A percentile compares a stretch with the other conserved stretches of the same genome.
Evolutionary conservation across 352 stramenopile genomes (phyloP).

Genomic region (Blastocystis sp.): DNA sequence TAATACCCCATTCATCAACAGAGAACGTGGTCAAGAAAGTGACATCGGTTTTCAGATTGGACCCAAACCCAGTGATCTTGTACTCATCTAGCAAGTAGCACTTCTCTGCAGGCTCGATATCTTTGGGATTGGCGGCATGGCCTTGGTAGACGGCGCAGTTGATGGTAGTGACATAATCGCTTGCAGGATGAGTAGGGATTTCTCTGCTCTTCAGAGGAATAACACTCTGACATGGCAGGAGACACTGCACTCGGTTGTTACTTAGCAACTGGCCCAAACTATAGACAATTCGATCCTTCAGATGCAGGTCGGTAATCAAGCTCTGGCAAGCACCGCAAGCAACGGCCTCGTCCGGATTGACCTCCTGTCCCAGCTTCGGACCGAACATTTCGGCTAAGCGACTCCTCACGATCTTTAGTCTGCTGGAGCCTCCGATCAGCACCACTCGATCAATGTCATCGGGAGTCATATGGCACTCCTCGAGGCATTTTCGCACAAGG

Average conservation of each 20-base stretch:
- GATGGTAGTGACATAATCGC: neutral
- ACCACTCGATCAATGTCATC: slow-evolving; percentile 70
- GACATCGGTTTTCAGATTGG: neutral
- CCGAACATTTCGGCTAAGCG: neutral
- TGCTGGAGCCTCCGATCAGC: slow-evolving; percentile 69
- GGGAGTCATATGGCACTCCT: neutral
- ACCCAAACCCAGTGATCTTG: neutral
- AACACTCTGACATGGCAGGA: neutral
- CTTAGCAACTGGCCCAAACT: neutral
- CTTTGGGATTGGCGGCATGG: neutral
- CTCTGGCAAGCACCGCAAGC: slow-evolving; percentile 82
- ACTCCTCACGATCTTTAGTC: neutral
- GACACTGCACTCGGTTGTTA: neutral
- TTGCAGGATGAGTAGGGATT: neutral
- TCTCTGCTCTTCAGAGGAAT: neutral
- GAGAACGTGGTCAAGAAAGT: neutral
- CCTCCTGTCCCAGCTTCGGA: neutral
- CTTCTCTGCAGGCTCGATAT: neutral
- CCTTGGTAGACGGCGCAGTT: neutral
- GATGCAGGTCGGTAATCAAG: neutral
- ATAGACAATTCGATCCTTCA: neutral
- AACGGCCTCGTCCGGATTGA: slow-evolving; percentile 69
- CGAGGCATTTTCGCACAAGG: neutral
- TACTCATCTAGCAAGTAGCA: neutral
- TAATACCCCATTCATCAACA: slow-evolving; percentile 18